Conservation (phyloP, 768 basidiomycete species). For the Plicaturopsis crispa region DNA sequence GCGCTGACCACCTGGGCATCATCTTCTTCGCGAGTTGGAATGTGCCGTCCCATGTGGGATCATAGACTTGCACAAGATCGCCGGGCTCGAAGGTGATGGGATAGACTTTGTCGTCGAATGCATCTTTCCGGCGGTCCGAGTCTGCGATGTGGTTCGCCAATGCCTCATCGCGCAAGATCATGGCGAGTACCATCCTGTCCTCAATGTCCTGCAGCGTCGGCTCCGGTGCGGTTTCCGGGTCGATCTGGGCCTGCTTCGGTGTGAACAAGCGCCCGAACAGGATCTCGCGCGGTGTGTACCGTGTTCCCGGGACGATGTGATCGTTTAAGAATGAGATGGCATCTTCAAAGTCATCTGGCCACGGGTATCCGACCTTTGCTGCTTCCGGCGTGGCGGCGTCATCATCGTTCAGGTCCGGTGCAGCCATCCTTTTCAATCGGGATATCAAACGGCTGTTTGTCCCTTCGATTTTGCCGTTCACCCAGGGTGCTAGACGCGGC, state of each 20-base stretch:
- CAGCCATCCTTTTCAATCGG: constrained; percentile 12
- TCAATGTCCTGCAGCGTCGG: constrained; percentile 3
- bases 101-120: constrained; percentile 18
- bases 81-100: constrained; percentile 15
- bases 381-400: constrained; percentile 6
- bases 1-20: constrained; percentile 22
- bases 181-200: constrained; percentile 11
- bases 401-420: constrained; percentile 13
- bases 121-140: constrained; percentile 14
- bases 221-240: constrained; percentile 8
- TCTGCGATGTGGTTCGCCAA: constrained; percentile 15
- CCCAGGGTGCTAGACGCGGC: constrained; percentile 19
- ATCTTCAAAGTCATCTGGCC: constrained; percentile 15
- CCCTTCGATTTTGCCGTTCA: constrained; percentile 19
- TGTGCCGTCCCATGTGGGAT: constrained; percentile 13
- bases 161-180: constrained; percentile 21
- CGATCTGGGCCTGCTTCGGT: constrained; percentile 12
- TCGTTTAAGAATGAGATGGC: constrained; percentile 14
- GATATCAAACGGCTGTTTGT: constrained; percentile 14
- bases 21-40: constrained; percentile 21
- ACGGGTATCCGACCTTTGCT: constrained; percentile 11
- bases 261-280: constrained; percentile 21
- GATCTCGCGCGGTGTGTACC: constrained; percentile 20
- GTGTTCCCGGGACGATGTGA: constrained; percentile 11
- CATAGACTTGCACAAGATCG: constrained; percentile 23